phyloP scores from a whole-genome alignment of 2,329 filamentous ascomycete species.

The Sporothrix pseudoabietina region DNA sequence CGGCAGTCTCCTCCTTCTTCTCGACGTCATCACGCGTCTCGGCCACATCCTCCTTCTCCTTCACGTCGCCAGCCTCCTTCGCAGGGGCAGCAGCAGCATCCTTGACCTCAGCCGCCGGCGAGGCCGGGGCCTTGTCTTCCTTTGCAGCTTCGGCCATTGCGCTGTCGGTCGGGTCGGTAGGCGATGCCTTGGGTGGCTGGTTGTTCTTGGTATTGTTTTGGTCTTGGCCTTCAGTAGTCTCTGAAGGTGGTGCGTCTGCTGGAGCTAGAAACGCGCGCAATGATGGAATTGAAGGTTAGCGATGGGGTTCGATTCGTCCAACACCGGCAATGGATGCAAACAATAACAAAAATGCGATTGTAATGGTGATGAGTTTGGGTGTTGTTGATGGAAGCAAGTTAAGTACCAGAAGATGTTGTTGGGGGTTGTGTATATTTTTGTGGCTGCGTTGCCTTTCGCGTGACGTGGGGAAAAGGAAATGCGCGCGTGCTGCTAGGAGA shows the following conservation, averaged over 20 bases:
- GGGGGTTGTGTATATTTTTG: constrained; percentile 24
- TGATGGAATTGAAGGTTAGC: constrained; percentile 10
- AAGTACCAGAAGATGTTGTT: constrained; percentile 4
- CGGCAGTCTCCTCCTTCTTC: constrained; percentile 22
- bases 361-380: neutral
- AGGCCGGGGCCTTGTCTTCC: constrained; percentile 29
- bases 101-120: constrained; percentile 47
- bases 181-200: constrained; percentile 13
- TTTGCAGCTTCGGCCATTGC: constrained; percentile 31
- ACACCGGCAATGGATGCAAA: constrained; percentile 7
- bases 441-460: constrained; percentile 31
- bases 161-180: constrained; percentile 24
- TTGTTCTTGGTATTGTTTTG: neutral
- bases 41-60: constrained; percentile 38
- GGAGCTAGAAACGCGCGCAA: neutral
- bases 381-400: constrained; percentile 3
- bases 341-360: neutral
- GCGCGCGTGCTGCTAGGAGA: constrained; percentile 29
- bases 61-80: constrained; percentile 39
- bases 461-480: constrained; percentile 34
- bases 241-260: neutral
- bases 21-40: constrained; percentile 29
- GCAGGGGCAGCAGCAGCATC: neutral
- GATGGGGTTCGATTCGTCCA: neutral
- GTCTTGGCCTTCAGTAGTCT: constrained; percentile 7